A percentile compares a stretch with the other conserved stretches of the same genome.
These are phyloP conservation scores for Eucalyptus pauciflora DNA, from an alignment of 345 rosid genomes.

Conservation along the genomic window DNA sequence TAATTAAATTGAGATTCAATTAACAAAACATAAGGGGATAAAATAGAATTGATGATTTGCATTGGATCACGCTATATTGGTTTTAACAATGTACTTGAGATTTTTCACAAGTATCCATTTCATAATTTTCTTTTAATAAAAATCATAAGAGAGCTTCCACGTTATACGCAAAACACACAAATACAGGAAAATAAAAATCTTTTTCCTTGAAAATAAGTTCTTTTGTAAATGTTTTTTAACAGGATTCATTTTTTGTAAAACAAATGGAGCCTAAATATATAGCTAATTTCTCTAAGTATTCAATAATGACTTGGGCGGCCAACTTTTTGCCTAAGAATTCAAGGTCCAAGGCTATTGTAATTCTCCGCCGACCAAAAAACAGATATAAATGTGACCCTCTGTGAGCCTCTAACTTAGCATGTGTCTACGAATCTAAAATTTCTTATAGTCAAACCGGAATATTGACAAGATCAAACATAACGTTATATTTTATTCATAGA, in stretches of 20 bases:
- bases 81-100: not conserved
- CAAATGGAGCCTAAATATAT: not conserved
- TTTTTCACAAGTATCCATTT: no score
- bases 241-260: fast-evolving
- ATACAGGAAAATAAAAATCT: not conserved
- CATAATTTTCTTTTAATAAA: no score
- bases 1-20: not conserved
- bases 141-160: not conserved
- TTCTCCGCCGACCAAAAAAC: not conserved
- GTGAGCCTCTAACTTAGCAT: not conserved
- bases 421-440: not conserved
- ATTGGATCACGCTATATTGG: not conserved
- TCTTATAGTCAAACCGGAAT: not conserved
- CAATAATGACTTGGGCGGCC: not conserved
- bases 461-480: not conserved
- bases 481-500: not conserved
- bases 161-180: not conserved
- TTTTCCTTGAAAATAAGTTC: not conserved
- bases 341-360: not conserved
- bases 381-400: not conserved
- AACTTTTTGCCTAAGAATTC: not conserved
- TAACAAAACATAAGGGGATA: no score
- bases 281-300: not conserved
- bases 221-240: not conserved
- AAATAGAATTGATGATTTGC: not conserved